These are phyloP conservation scores for Schizophyllum commune DNA, from an alignment of 1,284 basidiomycete species.

Conservation along the genomic window DNA sequence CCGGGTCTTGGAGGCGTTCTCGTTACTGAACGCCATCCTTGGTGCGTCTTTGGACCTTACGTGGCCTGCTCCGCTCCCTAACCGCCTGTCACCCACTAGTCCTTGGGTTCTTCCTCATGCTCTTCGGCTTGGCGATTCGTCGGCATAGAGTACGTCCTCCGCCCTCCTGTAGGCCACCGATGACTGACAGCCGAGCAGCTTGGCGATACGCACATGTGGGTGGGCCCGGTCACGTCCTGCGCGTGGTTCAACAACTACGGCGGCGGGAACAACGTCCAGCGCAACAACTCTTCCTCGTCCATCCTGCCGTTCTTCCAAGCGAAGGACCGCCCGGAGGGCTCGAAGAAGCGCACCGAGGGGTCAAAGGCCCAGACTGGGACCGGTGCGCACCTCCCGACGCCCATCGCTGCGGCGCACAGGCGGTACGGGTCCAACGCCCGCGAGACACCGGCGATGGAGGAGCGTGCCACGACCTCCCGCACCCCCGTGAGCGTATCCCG, in stretches of 20 bases:
- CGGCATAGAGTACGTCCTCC: conserved; percentile 30
- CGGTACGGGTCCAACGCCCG: neutral
- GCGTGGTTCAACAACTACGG: conserved; percentile 59
- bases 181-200: conserved; percentile 20
- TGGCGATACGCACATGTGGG: conserved; percentile 68
- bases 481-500: neutral
- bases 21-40: conserved; percentile 66
- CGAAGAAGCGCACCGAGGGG: conserved; percentile 13
- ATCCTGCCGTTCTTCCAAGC: neutral
- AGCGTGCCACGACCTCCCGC: neutral
- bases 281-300: conserved; percentile 14
- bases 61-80: conserved; percentile 4
- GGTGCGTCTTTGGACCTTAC: conserved; percentile 32
- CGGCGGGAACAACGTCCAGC: conserved; percentile 12
- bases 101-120: conserved; percentile 51
- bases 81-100: conserved; percentile 34
- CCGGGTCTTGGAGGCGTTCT: conserved; percentile 68
- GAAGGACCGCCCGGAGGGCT: neutral
- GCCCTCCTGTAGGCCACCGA: neutral
- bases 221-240: conserved; percentile 60
- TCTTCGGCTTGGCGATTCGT: conserved; percentile 50
- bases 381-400: conserved; percentile 2
- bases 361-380: conserved; percentile 12
- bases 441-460: neutral
- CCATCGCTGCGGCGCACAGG: conserved; percentile 3